Conservation (phyloP, 2,329 filamentous ascomycete species). For the Arthrinium puccinioides region DNA sequence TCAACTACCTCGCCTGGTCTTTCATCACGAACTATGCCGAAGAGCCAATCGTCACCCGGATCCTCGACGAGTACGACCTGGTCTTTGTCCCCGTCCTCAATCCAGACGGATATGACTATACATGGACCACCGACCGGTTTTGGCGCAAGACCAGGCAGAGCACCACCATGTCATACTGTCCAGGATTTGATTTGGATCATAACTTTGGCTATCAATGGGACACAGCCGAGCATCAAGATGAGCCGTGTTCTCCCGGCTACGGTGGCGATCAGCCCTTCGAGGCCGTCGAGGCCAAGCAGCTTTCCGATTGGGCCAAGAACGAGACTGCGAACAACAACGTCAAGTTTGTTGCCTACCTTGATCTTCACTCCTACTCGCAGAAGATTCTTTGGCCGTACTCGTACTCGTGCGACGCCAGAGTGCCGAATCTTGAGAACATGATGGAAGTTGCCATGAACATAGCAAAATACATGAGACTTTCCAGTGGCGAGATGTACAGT, state of each 20-base stretch:
- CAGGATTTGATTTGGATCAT: conserved; percentile 82
- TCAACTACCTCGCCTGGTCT: conserved; percentile 84
- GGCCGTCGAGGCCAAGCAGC: conserved; percentile 65
- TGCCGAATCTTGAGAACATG: conserved; percentile 84
- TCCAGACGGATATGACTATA: conserved; percentile 90
- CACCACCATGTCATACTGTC: conserved; percentile 76
- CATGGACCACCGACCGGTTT: conserved; percentile 82
- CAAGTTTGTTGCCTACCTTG: conserved; percentile 76
- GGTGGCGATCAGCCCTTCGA: conserved; percentile 79
- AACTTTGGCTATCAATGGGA: conserved; percentile 84
- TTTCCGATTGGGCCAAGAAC: conserved; percentile 79
- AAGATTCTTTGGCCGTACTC: conserved; percentile 90
- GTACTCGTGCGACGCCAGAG: conserved; percentile 70
- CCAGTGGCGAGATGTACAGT: conserved; percentile 66
- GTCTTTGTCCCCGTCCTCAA: conserved; percentile 85
- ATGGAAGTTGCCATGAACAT: conserved; percentile 84
- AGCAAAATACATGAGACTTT: conserved; percentile 80
- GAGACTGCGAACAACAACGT: conserved; percentile 64
- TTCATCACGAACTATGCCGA: conserved; percentile 80
- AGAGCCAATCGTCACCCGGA: conserved; percentile 59
- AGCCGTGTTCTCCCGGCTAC: conserved; percentile 88
- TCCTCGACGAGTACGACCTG: conserved; percentile 80
- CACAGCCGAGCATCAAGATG: conserved; percentile 53
- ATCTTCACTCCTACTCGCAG: conserved; percentile 93
- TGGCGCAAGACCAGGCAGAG: conserved; percentile 93